Conservation (phyloP, 208 protist genomes). For the Acanthamoeba triangularis region DNA sequence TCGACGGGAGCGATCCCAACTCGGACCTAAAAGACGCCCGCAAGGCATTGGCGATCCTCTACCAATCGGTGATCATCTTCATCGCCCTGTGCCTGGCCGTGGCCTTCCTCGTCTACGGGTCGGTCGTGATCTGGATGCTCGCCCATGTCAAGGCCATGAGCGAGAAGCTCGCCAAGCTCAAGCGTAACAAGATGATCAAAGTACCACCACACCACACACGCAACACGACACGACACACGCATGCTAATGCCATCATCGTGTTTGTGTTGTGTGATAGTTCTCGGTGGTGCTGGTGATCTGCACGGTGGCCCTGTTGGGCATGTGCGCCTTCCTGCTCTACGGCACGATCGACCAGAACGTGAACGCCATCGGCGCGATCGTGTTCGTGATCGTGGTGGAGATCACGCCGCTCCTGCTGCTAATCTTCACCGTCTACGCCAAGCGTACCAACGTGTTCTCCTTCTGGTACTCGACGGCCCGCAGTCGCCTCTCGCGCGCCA, state of each 20-base stretch:
- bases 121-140: background rate
- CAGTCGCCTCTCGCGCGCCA: background rate
- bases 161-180: constrained; percentile 45
- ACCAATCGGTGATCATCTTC: constrained; percentile 36
- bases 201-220: background rate
- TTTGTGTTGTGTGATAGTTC: background rate
- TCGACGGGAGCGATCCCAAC: background rate
- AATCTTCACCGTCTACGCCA: constrained; percentile 62
- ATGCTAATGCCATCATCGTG: too few species aligned
- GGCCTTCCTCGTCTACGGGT: background rate
- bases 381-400: constrained; percentile 58
- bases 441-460: constrained; percentile 10
- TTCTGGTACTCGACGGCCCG: constrained; percentile 16
- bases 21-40: constrained; percentile 1
- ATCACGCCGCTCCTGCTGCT: constrained; percentile 18
- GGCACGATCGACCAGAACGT: constrained; percentile 61
- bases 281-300: constrained; percentile 16
- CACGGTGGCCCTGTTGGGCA: constrained; percentile 26
- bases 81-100: constrained; percentile 29
- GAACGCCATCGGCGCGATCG: constrained; percentile 22
- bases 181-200: constrained; percentile 54
- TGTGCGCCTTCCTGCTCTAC: constrained; percentile 62
- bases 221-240: too few species aligned
- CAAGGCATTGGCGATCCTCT: constrained; percentile 9
- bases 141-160: background rate